Evolutionary conservation across 805 yeast genomes (phyloP).

Genomic region (Wickerhamiella slavikovae): DNA sequence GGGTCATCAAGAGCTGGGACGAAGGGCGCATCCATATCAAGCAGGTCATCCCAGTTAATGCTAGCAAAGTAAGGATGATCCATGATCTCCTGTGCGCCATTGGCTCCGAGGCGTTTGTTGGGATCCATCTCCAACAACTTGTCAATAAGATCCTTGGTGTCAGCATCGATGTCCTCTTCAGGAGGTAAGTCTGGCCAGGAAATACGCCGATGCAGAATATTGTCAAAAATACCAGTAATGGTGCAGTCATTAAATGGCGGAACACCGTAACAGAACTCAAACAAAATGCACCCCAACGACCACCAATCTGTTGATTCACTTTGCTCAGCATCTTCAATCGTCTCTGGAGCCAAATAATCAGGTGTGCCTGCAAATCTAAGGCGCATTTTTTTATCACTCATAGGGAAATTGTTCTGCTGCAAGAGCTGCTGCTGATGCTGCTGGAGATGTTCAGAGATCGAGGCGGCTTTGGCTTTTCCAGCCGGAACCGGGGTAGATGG

Average conservation of each 20-base stretch:
- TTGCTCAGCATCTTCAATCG: constrained; percentile 67
- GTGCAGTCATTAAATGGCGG: constrained; percentile 84
- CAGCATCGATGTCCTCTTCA: constrained; percentile 27
- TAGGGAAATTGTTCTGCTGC: too few species aligned
- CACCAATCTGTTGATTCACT: constrained; percentile 92
- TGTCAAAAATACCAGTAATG: constrained; percentile 64
- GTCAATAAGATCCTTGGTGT: constrained; percentile 54
- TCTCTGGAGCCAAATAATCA: constrained; percentile 93
- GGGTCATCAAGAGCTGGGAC: constrained; percentile 65
- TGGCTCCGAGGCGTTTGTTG: constrained; percentile 41
- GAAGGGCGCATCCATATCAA: constrained; percentile 55
- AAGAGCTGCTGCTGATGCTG: too few species aligned
- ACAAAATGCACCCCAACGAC: constrained; percentile 90
- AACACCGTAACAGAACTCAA: constrained; percentile 78
- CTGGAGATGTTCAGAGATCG: too few species aligned
- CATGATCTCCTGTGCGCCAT: constrained; percentile 63
- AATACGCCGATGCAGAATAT: constrained; percentile 51
- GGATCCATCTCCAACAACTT: constrained; percentile 47
- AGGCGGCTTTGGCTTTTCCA: too few species aligned
- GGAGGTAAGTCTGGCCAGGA: constrained; percentile 60
- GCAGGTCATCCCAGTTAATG: constrained; percentile 48
- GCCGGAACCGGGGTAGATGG: background rate
- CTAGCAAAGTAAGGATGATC: constrained; percentile 60
- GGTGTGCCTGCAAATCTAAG: constrained; percentile 87
- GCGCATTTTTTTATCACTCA: too few species aligned